A percentile compares a stretch with the other conserved stretches of the same genome.
Evolutionary conservation across 2,329 filamentous ascomycete species (phyloP).

Genomic region (Aspergillus cejpii): DNA sequence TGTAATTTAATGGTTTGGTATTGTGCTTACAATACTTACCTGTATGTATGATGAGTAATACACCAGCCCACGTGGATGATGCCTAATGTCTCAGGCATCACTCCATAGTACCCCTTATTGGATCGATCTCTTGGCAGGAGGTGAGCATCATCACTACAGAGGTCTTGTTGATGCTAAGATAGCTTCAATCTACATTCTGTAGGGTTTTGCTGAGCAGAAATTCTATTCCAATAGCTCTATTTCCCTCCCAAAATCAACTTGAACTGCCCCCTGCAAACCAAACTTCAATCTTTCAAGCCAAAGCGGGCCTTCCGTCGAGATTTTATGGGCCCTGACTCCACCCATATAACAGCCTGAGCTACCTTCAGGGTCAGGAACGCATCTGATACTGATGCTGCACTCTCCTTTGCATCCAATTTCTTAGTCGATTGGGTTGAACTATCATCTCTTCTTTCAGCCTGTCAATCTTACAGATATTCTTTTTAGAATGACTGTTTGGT

Average conservation of each 20-base stretch:
- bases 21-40: background rate
- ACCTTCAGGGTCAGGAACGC: background rate
- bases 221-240: no score
- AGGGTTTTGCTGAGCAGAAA: no score
- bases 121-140: no score
- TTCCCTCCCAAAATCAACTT: background rate
- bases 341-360: slow-evolving; percentile 5
- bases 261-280: slow-evolving; percentile 8
- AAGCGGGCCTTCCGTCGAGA: slow-evolving; percentile 22
- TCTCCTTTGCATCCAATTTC: slow-evolving; percentile 23
- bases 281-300: slow-evolving; percentile 13
- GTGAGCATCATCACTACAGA: no score
- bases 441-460: background rate
- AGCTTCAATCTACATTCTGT: no score
- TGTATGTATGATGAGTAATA: no score
- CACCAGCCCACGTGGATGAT: no score
- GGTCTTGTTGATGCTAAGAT: no score
- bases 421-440: background rate
- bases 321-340: slow-evolving; percentile 27
- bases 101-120: no score
- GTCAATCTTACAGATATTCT: background rate
- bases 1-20: background rate
- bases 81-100: slow-evolving; percentile 1
- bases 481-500: slow-evolving; percentile 12
- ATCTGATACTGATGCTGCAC: background rate